Conservation (phyloP, 2,329 filamentous ascomycete species). For the Calonectria pseudoreteaudii region DNA sequence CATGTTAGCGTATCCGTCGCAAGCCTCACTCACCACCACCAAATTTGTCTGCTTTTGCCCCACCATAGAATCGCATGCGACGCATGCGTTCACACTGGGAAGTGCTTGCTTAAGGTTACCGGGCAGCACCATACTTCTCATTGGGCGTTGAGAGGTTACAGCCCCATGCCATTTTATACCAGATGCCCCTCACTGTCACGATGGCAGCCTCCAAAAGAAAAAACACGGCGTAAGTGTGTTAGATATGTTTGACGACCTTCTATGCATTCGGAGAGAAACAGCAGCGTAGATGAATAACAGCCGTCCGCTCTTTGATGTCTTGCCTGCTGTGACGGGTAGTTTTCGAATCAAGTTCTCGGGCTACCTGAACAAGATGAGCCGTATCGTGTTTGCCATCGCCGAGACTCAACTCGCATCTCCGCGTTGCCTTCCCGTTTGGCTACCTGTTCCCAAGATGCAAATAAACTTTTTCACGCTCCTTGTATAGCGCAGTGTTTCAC, state of each 20-base stretch:
- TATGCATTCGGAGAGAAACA: not conserved
- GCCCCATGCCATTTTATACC: not conserved
- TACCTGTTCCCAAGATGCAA: too few species aligned
- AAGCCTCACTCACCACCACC: constrained; percentile 46
- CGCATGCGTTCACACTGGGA: constrained; percentile 13
- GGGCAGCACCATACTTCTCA: not conserved
- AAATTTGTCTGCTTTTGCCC: constrained; percentile 48
- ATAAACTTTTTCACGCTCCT: not conserved
- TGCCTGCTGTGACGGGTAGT: not conserved
- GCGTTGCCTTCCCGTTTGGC: not conserved
- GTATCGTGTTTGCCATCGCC: not conserved
- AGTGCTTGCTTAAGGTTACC: not conserved
- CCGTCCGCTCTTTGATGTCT: not conserved
- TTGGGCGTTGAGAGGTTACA: not conserved
- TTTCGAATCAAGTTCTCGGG: too few species aligned
- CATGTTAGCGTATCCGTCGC: constrained; percentile 32
- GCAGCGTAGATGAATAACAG: not conserved
- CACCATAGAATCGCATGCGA: constrained; percentile 37
- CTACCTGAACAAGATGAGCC: not conserved
- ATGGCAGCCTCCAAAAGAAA: not conserved
- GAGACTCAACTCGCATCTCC: not conserved
- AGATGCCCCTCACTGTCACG: not conserved
- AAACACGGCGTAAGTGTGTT: not conserved
- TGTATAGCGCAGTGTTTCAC: not conserved
- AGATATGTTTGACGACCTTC: not conserved